Evolutionary conservation across 1,284 basidiomycete species (phyloP).

Genomic region (Trichosporon sp.): DNA sequence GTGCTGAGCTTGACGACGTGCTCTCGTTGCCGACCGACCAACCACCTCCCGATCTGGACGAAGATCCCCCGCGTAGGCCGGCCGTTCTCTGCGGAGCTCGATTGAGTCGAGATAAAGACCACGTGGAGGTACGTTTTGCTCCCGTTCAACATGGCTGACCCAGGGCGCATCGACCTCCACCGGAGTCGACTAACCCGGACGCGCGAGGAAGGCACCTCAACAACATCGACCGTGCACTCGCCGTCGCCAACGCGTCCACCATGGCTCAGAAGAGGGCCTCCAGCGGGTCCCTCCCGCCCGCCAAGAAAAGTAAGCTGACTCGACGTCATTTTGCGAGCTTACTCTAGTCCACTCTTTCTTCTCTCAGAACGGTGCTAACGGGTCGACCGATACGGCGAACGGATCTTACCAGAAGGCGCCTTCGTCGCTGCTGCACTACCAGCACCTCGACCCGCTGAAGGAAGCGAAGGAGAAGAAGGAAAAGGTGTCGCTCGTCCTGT

Average conservation of each 20-base stretch:
- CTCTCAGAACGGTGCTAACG: constrained; percentile 16
- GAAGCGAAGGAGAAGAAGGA: constrained; percentile 23
- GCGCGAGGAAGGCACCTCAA: not conserved
- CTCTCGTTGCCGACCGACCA: not conserved
- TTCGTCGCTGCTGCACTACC: constrained; percentile 48
- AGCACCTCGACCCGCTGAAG: constrained; percentile 50
- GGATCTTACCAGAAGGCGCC: constrained; percentile 33
- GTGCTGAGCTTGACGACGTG: constrained; percentile 9
- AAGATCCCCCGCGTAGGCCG: constrained; percentile 3
- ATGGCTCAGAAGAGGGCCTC: constrained; percentile 20
- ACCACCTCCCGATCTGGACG: constrained; percentile 7
- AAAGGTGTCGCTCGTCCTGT: constrained; percentile 68
- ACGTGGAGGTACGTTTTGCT: constrained; percentile 9
- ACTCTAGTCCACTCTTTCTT: constrained; percentile 31
- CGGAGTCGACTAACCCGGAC: constrained; percentile 5
- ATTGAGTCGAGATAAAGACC: constrained; percentile 16
- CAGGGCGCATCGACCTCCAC: constrained; percentile 4
- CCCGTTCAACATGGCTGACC: not conserved
- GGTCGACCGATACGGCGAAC: not conserved
- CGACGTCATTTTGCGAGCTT: not conserved
- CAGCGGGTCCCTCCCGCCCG: constrained; percentile 17
- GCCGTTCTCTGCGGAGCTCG: constrained; percentile 13
- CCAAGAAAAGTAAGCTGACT: constrained; percentile 27
- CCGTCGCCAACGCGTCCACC: not conserved
- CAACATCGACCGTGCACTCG: constrained; percentile 7